These are phyloP conservation scores for Fraxinus xanthoxyloides DNA, from an alignment of 305 asterid species.

Conservation along the genomic window DNA sequence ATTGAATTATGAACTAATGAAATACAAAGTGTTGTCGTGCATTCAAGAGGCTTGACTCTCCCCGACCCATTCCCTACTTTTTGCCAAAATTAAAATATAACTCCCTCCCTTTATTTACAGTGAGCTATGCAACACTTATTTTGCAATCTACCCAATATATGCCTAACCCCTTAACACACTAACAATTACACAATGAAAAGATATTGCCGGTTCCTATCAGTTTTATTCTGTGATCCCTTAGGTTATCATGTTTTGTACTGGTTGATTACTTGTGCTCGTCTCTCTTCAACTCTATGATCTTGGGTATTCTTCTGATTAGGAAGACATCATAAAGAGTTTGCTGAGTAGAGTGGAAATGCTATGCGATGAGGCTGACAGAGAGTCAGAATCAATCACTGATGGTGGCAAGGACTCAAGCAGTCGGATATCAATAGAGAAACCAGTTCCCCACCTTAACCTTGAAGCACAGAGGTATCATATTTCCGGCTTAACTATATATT, in stretches of 20 bases:
- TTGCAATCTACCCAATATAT: background rate
- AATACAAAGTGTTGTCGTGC: background rate
- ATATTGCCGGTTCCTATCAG: background rate
- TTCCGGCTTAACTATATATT: slow-evolving; percentile 6
- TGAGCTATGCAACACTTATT: background rate
- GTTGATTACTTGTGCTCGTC: slow-evolving; percentile 5
- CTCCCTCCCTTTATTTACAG: background rate
- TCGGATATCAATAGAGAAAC: slow-evolving; percentile 33
- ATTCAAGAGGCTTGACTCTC: background rate
- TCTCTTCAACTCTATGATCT: slow-evolving; percentile 24
- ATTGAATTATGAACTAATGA: background rate
- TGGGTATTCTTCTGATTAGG: slow-evolving; percentile 49
- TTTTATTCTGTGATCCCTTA: slow-evolving; percentile 13
- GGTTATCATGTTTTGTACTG: slow-evolving; percentile 17
- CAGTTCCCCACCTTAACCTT: slow-evolving; percentile 50
- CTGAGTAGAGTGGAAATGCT: slow-evolving; percentile 81
- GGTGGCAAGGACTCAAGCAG: slow-evolving; percentile 37
- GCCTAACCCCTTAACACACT: background rate
- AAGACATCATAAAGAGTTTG: slow-evolving; percentile 80
- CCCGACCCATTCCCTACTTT: background rate
- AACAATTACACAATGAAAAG: background rate
- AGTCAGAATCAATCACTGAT: slow-evolving; percentile 38
- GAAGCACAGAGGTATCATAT: slow-evolving; percentile 52
- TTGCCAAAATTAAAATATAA: background rate
- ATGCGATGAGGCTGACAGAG: slow-evolving; percentile 79